Percentiles rank a stretch among this genome's conserved stretches.
These are phyloP conservation scores for Colletotrichum costaricense DNA, from an alignment of 2,329 filamentous ascomycete genomes.

Conservation along the genomic window DNA sequence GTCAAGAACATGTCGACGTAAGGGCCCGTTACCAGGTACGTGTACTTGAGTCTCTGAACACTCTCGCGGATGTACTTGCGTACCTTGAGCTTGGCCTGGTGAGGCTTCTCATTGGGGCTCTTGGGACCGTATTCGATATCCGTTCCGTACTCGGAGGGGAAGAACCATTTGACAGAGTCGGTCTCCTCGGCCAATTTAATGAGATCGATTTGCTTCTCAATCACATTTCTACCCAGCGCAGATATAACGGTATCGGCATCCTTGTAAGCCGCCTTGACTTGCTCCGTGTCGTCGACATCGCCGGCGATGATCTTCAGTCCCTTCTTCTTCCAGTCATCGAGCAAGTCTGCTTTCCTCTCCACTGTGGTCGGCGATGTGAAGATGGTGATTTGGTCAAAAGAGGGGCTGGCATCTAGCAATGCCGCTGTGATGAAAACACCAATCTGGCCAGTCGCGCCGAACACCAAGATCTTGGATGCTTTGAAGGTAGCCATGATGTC, in stretches of 20 bases:
- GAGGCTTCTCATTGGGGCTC: constrained; percentile 71
- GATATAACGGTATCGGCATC: constrained; percentile 75
- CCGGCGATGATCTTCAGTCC: constrained; percentile 42
- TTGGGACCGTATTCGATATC: constrained; percentile 71
- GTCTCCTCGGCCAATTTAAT: constrained; percentile 68
- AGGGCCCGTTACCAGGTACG: constrained; percentile 77
- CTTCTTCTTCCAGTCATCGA: constrained; percentile 39
- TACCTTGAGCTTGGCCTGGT: constrained; percentile 78
- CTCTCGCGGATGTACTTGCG: constrained; percentile 67
- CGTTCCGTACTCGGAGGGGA: constrained; percentile 76
- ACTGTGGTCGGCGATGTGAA: constrained; percentile 41
- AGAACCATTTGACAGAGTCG: constrained; percentile 69
- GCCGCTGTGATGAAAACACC: constrained; percentile 53
- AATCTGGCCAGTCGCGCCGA: constrained; percentile 56
- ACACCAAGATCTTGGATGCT: constrained; percentile 34
- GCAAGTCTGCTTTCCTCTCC: constrained; percentile 37
- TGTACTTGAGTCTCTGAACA: constrained; percentile 66
- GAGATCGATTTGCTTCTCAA: constrained; percentile 71
- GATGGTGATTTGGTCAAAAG: constrained; percentile 48
- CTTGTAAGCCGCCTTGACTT: constrained; percentile 65
- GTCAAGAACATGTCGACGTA: constrained; percentile 73
- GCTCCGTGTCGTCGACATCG: constrained; percentile 51
- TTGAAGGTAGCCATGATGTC: constrained; percentile 19
- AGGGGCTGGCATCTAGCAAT: constrained; percentile 48
- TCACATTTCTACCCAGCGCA: constrained; percentile 71